Evolutionary conservation across 768 basidiomycete species (phyloP), one percentile per base, ranked within the genome.

Genomic region (Termitomyces sp.): DNA sequence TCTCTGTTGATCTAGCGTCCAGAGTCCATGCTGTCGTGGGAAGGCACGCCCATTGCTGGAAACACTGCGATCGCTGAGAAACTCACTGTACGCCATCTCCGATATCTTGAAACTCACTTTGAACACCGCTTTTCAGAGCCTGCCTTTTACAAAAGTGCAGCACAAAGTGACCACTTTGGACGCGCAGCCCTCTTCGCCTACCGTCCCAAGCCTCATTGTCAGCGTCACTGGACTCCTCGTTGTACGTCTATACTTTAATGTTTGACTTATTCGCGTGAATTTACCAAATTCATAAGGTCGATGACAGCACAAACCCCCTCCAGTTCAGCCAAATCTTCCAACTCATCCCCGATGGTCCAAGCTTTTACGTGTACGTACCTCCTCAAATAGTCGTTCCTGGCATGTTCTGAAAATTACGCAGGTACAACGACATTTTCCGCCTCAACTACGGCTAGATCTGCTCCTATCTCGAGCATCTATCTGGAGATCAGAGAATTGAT

Each of bases 261-360:
- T 30, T 28, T 31, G 43, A 50, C 50, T 17, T 26, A 11, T 31
- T 47, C 43, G 33, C 44, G 42, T 19, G 28, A 56, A 50, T 53
- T 31, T 53, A 57, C 41, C 46, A 41, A 58, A 57, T 51, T 62
- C 46, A 6, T 31, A 37, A 93, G 91, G 84, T 98, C 62, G 95
- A 98, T 63, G 91, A 89, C 59, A 78, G 77, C 60, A 43, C 72
- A 56, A 89, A 90, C 62, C 84, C 91, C n/a, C 75, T 99, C 55
- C 85, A 84, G 65, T 99, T 91, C 78, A 91, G 86, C 62, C 97
- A 99, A 73, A 77, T 85, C 60, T 99, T 99, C 84, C 93, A 96
- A 63, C 84, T 99, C 56, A 79, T 91, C 53, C 86, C 83, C 28
- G 91, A 95, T 2, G 82, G 77, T 5, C 64, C 61, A 19, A 82